Conservation (phyloP, 306 rosid species). For the Rosa persica region DNA sequence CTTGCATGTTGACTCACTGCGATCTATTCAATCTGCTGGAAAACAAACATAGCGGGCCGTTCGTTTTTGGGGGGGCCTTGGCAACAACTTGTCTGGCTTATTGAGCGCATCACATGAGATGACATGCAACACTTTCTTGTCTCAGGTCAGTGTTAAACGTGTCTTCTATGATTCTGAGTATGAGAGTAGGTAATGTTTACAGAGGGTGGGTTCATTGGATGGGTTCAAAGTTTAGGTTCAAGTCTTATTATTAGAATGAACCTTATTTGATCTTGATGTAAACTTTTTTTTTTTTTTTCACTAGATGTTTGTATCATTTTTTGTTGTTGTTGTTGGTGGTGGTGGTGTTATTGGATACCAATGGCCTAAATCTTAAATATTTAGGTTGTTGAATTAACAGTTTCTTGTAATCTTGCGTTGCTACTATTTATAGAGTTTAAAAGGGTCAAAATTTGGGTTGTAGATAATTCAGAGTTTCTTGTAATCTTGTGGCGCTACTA, state of each 20-base stretch:
- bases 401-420: too few species aligned
- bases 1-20: neutral
- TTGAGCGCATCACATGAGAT: slow-evolving; percentile 46
- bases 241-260: too few species aligned
- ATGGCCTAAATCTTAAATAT: neutral
- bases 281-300: neutral
- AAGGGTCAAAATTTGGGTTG: neutral
- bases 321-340: too few species aligned
- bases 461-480: neutral
- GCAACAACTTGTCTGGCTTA: slow-evolving; percentile 46
- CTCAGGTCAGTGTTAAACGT: slow-evolving; percentile 52
- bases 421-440: too few species aligned
- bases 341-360: neutral
- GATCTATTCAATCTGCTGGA: slow-evolving; percentile 15
- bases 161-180: neutral
- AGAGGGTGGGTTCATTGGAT: neutral
- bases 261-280: too few species aligned
- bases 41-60: slow-evolving; percentile 47
- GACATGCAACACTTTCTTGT: slow-evolving; percentile 44
- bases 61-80: slow-evolving; percentile 57
- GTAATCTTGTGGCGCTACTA: neutral
- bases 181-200: neutral
- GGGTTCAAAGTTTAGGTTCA: neutral
- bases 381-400: neutral
- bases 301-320: neutral